phyloP scores from a whole-genome alignment of 164 flowering plant genomes.

The Aristolochia californica region DNA sequence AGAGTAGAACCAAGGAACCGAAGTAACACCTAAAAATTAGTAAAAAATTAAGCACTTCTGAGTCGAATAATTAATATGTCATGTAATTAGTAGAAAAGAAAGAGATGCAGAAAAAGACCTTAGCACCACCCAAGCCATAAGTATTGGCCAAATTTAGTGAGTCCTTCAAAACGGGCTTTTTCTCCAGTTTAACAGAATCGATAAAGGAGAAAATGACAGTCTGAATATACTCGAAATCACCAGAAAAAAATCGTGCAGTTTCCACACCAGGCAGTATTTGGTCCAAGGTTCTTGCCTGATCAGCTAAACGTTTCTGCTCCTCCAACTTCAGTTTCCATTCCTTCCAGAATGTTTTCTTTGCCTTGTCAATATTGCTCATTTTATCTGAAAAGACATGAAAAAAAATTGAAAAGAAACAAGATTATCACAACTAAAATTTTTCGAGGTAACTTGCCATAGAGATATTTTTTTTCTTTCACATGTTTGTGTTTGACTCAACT shows the following conservation, averaged over 20 bases:
- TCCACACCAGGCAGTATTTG: constrained; percentile 87
- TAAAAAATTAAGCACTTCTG: constrained; percentile 2
- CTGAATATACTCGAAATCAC: constrained; percentile 57
- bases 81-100: not conserved
- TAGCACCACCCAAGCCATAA: constrained; percentile 51
- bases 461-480: no score
- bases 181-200: constrained; percentile 65
- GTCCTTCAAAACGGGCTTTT: constrained; percentile 58
- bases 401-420: not conserved
- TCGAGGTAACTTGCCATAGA: no score
- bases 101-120: constrained; percentile 33
- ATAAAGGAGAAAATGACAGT: constrained; percentile 43
- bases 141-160: constrained; percentile 44
- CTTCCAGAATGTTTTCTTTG: constrained; percentile 81
- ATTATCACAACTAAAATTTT: no score
- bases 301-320: constrained; percentile 66
- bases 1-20: constrained; percentile 46
- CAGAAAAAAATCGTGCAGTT: constrained; percentile 63
- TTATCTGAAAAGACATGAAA: constrained; percentile 35
- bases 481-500: no score
- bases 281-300: constrained; percentile 64
- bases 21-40: constrained; percentile 52
- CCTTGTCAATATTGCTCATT: constrained; percentile 35
- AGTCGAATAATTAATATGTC: not conserved
- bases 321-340: constrained; percentile 88